Percentiles rank a stretch among this genome's conserved stretches.
Evolutionary conservation across 1,284 basidiomycete species (phyloP).

Genomic region (Tremellales sp.): DNA sequence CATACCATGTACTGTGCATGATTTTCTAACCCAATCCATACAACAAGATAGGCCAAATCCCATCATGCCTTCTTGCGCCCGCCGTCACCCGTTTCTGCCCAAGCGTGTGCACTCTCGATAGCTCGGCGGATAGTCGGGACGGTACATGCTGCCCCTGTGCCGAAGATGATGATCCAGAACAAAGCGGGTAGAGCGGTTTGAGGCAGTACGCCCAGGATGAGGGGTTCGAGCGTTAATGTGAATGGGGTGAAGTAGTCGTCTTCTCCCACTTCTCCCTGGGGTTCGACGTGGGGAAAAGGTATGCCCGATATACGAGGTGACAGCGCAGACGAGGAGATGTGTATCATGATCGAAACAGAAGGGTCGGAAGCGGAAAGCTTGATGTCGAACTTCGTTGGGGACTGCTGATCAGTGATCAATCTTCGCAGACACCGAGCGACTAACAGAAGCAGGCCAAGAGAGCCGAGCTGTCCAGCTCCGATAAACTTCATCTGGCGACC

Average conservation of each 20-base stretch:
- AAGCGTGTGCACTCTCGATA: slow-evolving; percentile 7
- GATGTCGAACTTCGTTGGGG: slow-evolving; percentile 18
- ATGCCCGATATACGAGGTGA: slow-evolving; percentile 19
- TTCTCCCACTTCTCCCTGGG: not conserved
- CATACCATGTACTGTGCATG: not conserved
- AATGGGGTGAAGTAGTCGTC: slow-evolving; percentile 10
- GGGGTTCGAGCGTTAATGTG: slow-evolving; percentile 32
- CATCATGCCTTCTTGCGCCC: not conserved
- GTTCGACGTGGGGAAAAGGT: not conserved
- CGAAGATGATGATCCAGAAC: slow-evolving; percentile 15
- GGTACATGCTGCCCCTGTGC: slow-evolving; percentile 2
- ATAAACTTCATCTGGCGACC: not conserved
- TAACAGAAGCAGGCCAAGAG: slow-evolving; percentile 39
- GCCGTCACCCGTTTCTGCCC: not conserved
- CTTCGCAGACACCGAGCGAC: slow-evolving; percentile 2
- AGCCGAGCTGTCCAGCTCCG: slow-evolving; percentile 32
- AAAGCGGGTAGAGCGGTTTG: slow-evolving; percentile 25
- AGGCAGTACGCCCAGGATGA: slow-evolving; percentile 32
- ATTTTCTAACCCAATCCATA: not conserved
- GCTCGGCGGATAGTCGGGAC: slow-evolving; percentile 15
- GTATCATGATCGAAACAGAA: slow-evolving; percentile 1
- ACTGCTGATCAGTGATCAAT: slow-evolving; percentile 8
- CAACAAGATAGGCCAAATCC: not conserved
- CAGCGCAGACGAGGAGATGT: slow-evolving; percentile 14
- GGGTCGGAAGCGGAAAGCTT: slow-evolving; percentile 1